Conservation (phyloP, 192 early-diverging fungal genomes). For the Entophlyctis helioformis region DNA sequence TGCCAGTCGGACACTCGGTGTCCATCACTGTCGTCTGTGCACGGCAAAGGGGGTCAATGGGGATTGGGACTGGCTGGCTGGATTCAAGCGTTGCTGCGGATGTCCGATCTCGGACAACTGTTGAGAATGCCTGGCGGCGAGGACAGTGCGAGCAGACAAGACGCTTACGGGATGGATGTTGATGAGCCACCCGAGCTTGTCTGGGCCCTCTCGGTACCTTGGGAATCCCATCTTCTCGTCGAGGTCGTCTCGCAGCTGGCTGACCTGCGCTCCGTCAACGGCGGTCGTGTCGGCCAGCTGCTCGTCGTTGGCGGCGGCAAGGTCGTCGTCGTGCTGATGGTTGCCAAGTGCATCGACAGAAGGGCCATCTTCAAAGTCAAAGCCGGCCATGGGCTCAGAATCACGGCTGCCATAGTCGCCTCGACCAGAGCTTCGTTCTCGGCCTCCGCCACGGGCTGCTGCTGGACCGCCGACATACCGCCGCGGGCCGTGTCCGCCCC, state of each 20-base stretch:
- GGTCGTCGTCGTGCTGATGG: no score
- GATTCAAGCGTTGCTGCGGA: background rate
- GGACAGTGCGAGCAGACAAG: background rate
- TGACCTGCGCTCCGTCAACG: no score
- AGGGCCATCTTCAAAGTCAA: no score
- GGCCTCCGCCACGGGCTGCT: no score
- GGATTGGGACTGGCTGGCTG: background rate
- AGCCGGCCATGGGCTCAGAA: no score
- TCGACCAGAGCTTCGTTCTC: no score
- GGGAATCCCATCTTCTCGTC: conserved; percentile 34
- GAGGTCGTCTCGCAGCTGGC: conserved; percentile 20
- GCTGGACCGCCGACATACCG: no score
- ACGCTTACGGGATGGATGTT: conserved; percentile 81
- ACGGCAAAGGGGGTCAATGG: conserved; percentile 5
- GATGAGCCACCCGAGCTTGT: conserved; percentile 75
- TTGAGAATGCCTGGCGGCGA: background rate
- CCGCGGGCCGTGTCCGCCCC: no score
- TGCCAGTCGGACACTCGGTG: conserved; percentile 26
- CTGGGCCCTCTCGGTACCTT: conserved; percentile 19
- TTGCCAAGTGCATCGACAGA: no score
- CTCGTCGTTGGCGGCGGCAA: no score
- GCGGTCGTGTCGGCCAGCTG: no score
- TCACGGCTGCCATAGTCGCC: no score
- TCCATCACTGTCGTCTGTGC: conserved; percentile 5
- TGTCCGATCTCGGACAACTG: background rate